Conservation (phyloP, 2,329 filamentous ascomycete species). For the Stachybotrys echinatus region DNA sequence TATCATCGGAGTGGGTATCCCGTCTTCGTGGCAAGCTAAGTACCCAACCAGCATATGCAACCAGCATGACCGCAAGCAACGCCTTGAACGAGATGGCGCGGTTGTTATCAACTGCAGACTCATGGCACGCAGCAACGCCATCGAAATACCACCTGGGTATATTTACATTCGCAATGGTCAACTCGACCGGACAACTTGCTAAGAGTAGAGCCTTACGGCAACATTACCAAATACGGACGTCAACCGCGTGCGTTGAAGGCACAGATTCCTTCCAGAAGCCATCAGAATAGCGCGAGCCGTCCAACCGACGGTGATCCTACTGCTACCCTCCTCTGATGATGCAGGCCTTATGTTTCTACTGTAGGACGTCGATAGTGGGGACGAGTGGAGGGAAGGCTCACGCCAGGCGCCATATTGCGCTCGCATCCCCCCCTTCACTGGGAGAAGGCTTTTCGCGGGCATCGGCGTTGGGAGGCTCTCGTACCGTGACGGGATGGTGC, state of each 20-base stretch:
- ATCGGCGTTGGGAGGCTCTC: not conserved
- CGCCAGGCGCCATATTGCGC: conserved; percentile 8
- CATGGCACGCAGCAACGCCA: too few relatives aligned
- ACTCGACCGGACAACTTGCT: too few relatives aligned
- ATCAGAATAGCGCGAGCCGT: not conserved
- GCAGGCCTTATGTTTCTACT: not conserved
- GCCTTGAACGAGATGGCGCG: too few relatives aligned
- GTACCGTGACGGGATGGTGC: not conserved
- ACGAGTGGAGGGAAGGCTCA: not conserved
- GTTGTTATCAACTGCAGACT: too few relatives aligned
- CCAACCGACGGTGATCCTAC: too few relatives aligned
- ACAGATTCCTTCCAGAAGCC: not conserved
- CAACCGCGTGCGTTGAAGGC: too few relatives aligned
- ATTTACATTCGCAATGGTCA: too few relatives aligned
- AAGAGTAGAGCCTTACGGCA: too few relatives aligned
- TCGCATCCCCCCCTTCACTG: conserved; percentile 3
- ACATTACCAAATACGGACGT: too few relatives aligned
- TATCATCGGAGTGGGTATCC: not conserved
- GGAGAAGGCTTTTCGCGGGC: not conserved
- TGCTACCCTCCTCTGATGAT: not conserved
- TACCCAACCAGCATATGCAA: too few relatives aligned
- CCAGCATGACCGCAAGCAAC: too few relatives aligned
- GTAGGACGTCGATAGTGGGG: not conserved
- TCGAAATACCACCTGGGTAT: too few relatives aligned
- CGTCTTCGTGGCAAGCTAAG: not conserved